Base-by-base conservation (phyloP, 2,329 filamentous ascomycete species). In the Verticillium albo-atrum region DNA sequence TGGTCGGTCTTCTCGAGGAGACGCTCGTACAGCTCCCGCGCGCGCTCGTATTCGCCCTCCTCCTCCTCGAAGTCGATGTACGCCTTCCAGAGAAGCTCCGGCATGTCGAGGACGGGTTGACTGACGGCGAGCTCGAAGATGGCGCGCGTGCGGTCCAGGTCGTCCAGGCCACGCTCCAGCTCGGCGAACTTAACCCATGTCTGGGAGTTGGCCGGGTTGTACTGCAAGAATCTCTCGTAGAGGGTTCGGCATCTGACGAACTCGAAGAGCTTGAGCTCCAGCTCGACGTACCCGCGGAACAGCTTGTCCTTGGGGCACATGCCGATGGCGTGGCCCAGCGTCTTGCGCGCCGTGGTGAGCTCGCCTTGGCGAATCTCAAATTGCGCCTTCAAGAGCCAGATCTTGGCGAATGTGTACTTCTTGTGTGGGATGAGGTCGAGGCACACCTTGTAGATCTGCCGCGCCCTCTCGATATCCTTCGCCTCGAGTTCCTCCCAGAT, bases 11-110 rank as follows among this genome's bases (percentile, higher is more conserved):
- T 97, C 69, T 91, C 82, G 51, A 99, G 83, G 14, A 99, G 82
- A 7, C 94, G 86, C 78, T 98, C 94, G 76, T 98, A 99, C 52
- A 99, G 79, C 3, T 79, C 78, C 55, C 95, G 84, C 4, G 92
- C 92, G 55, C 88, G 82, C 57, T 92, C 91, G 74, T 94, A 97
- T 74, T 97, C 92, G 68, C 88, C 91, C 74, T 97, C 92, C 68
- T 96, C 92, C 71, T 98, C 94, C 75, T 99, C 95, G 70, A 98
- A 98, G 74, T 99, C 95, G 67, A 99, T 98, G 74, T 97, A 99
- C 1, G 92, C 88, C 77, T 98, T 98, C 95, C 95, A 99, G 2
- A 98, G 81, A 56, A 98, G 81, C 77, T 99, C 95, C 0, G 95
- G 95, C 95, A 99, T 99, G 73, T 99, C 95, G 15, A 99, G 82